Conservation (phyloP, 164 flowering plant genomes). For the Annona squamosa region DNA sequence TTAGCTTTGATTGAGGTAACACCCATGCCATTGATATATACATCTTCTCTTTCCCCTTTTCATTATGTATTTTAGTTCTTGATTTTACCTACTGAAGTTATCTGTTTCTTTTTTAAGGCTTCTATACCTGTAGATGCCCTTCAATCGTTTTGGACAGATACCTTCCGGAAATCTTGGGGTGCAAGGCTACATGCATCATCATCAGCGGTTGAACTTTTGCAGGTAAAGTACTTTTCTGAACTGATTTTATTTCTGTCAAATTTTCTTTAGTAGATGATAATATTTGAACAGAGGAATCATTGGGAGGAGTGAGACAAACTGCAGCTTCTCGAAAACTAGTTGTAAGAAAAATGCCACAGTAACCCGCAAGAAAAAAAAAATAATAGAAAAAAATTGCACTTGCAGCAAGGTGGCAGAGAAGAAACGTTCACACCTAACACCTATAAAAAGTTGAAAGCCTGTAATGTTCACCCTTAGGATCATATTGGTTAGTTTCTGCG, state of each 20-base stretch:
- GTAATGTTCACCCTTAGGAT: too few species aligned
- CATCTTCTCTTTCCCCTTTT: not conserved
- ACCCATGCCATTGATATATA: not conserved
- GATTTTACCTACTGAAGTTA: not conserved
- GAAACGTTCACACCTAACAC: too few species aligned
- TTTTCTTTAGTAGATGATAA: not conserved
- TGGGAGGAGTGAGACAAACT: not conserved
- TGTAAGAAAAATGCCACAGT: not conserved
- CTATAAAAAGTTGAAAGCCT: too few species aligned
- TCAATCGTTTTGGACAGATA: conserved; percentile 60
- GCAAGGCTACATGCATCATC: conserved; percentile 41
- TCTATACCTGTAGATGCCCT: conserved; percentile 64
- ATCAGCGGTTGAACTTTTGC: conserved; percentile 59
- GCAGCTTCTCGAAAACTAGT: too few species aligned
- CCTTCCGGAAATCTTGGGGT: conserved; percentile 55
- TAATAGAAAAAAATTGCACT: not conserved
- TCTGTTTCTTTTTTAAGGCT: conserved; percentile 31
- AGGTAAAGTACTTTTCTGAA: conserved; percentile 31
- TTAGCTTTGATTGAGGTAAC: conserved; percentile 68
- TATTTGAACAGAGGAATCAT: not conserved
- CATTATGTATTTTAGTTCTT: not conserved
- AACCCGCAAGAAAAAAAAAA: not conserved
- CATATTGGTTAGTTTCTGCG: too few species aligned
- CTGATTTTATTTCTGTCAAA: not conserved
- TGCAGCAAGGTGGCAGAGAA: not conserved